Base-by-base conservation (phyloP, 2,329 filamentous ascomycete species). In the Colletotrichum cuscutae region DNA sequence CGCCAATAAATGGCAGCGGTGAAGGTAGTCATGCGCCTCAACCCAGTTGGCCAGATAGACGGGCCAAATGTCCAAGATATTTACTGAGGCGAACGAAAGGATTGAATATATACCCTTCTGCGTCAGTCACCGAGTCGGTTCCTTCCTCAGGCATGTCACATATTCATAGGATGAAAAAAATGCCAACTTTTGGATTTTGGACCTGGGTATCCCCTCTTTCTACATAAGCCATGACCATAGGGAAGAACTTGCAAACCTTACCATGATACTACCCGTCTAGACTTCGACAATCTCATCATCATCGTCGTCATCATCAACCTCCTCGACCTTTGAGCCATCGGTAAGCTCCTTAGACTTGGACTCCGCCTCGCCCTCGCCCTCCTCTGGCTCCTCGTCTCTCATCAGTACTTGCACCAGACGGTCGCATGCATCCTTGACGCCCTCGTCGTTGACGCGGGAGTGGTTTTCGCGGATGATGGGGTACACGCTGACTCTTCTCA, bases 381-480 rank as follows among this genome's bases (percentile, higher is more conserved):
- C 88, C 60, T 87, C 89, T 7, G 84, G 85, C 76, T 88, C 91
- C 80, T 97, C 95, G 57, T 95, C 94, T 68, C 94, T 87, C 91
- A 95, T 95, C 73, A 98, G 81, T 7, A 98, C 91, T 80, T 99
- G 95, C 59, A 99, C 97, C 65, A 98, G 80, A 69, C 97, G 89
- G 81, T 98, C 97, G 78, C 94, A 97, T 0, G 91, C 94, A 77
- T 98, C 95, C 76, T 89, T 88, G 2, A 98, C 94, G 19, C 87
- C 92, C 58, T 97, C 95, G 78, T 98, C 88, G 26, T 95, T 88
- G 5, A 95, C 91, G 26, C 91, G 89, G 74, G 92, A 78, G 85
- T 99, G 97, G 37, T 93, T 92, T 82, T 98, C 97, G 64, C 97
- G 88, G 24, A 98, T 86, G 59, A 98, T 91, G 0, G 95, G 94